Conservation (phyloP, 306 rosid species). For the Psophocarpus tetragonolobus region DNA sequence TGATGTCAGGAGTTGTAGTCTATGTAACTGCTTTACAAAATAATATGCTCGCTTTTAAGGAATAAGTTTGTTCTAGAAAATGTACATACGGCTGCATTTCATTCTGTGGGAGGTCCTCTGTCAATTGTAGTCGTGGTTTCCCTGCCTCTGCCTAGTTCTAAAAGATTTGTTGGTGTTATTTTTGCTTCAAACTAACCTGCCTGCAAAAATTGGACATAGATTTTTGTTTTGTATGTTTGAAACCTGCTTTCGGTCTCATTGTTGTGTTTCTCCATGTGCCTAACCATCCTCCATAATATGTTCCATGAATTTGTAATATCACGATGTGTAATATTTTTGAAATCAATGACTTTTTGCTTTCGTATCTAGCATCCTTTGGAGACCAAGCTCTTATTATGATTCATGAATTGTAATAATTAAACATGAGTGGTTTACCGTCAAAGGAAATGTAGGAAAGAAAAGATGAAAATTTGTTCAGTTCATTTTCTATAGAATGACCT, state of each 20-base stretch:
- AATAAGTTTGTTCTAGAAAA: background rate
- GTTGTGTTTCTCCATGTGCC: background rate
- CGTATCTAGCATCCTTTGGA: conserved; percentile 5
- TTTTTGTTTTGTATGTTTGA: background rate
- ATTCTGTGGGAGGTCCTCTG: background rate
- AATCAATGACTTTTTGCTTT: background rate
- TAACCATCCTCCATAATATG: conserved; percentile 3
- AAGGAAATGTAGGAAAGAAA: background rate
- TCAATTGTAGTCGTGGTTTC: background rate
- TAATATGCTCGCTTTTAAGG: background rate
- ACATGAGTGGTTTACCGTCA: background rate
- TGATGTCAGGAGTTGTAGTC: background rate
- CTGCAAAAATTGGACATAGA: background rate
- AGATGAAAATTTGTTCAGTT: background rate
- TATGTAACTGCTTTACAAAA: background rate
- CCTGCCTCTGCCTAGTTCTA: no score
- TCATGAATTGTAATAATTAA: background rate
- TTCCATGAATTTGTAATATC: background rate
- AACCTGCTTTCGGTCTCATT: background rate
- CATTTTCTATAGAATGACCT: background rate
- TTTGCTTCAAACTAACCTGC: background rate
- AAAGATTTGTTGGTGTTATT: background rate
- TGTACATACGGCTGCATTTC: background rate
- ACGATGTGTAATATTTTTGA: no score
- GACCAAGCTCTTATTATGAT: conserved; percentile 19